Evolutionary conservation across 176 grass and related monocot genomes (phyloP), one percentile per base, ranked within the genome.

Genomic region (Avena eriantha): DNA sequence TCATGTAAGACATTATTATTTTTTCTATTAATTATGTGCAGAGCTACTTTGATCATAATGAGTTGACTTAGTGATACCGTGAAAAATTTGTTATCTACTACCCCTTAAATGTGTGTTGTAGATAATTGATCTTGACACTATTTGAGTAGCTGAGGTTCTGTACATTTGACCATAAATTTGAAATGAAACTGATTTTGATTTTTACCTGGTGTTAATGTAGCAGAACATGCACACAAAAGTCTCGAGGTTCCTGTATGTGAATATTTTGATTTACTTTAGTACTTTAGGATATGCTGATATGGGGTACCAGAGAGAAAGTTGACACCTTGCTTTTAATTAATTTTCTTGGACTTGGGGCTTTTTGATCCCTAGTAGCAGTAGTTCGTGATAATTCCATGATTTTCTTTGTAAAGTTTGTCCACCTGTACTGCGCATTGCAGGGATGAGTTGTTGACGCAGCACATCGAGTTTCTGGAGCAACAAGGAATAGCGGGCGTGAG

Each of bases 401-500:
- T 26, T 80, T 10, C 74, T 50, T 22, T 87, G 56, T 80, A 72
- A 82, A 69, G 49, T 77, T 80, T 87, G 26, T 63, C 56, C 18
- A 3, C 24, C n/a, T 88, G 49, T 77, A 58, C 36, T 59, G 12
- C 12, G 59, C 46, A 33, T 81, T 88, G 34, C 84, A 98, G 96
- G 96, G 92, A 94, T 68, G 90, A 94, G 10, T 87, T 73, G 68
- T 87, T 94, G 82, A 86, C 24, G 51, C 80, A 90, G 73, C 96
- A 94, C 87, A 93, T 94, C 26, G 60, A 93, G 12, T 98, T 92
- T 90, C 74, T 96, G 47, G 93, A 98, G 53, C 76, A 79, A 63
- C 90, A 92, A 85, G 92, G 87, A 22, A 96, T 98, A 86, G 93
- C 92, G 1, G 96, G 96, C 68, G 93, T 96, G 78, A 98, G 93